Percentiles rank a stretch among this genome's conserved stretches.
Evolutionary conservation across 495 filamentous ascomycete species (phyloP).

Genomic region (Wilcoxina mikolae): DNA sequence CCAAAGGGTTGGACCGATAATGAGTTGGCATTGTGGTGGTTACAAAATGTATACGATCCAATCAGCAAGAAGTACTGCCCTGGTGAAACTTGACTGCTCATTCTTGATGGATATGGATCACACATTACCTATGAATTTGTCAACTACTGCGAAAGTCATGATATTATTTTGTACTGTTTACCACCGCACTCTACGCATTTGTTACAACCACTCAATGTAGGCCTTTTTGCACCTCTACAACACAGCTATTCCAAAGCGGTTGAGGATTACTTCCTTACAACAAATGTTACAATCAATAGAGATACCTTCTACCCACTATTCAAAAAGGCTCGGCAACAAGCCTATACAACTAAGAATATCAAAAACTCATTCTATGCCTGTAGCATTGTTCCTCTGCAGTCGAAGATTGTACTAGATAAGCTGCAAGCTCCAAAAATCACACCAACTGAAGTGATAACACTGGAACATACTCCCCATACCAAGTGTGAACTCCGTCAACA

Average conservation of each 20-base stretch:
- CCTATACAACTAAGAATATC: slow-evolving; percentile 8
- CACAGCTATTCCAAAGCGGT: slow-evolving; percentile 5
- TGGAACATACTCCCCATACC: background rate
- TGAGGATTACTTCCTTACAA: slow-evolving; percentile 6
- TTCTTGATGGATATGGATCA: slow-evolving; percentile 10
- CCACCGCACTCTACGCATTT: slow-evolving; percentile 5
- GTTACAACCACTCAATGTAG: too few species aligned
- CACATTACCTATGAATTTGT: slow-evolving; percentile 5
- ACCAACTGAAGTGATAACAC: too few species aligned
- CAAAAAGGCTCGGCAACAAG: background rate
- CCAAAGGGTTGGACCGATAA: slow-evolving; percentile 7
- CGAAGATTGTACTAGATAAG: too few species aligned
- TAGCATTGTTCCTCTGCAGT: background rate
- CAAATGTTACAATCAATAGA: background rate
- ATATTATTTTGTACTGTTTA: slow-evolving; percentile 9
- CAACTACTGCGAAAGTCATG: slow-evolving; percentile 5
- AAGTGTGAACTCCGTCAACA: background rate
- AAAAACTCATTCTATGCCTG: slow-evolving; percentile 4
- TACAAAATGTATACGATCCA: slow-evolving; percentile 10
- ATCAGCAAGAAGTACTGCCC: background rate
- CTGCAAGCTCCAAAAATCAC: too few species aligned
- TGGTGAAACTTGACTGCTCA: background rate
- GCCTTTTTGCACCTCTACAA: too few species aligned
- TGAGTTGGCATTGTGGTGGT: background rate
- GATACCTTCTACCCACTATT: slow-evolving; percentile 8